phyloP scores from a whole-genome alignment of 139 green algal genomes.

The Chlorella sp. region DNA sequence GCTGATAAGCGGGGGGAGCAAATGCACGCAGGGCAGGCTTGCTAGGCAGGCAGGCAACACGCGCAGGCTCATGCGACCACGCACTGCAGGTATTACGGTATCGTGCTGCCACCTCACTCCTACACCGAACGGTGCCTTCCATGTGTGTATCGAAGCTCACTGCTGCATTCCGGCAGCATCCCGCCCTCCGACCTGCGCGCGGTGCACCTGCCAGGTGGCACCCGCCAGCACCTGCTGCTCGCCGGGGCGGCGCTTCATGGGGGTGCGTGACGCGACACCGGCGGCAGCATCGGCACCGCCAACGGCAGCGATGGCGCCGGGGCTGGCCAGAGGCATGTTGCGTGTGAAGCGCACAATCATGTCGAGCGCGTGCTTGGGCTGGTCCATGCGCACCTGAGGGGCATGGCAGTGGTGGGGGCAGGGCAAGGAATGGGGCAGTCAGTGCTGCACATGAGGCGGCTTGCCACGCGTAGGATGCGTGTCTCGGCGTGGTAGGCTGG shows the following conservation, averaged over 20 bases:
- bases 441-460: too few species aligned
- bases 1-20: too few species aligned
- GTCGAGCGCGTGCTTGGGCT: constrained; percentile 64
- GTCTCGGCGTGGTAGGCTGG: too few species aligned
- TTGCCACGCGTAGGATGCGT: too few species aligned
- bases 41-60: too few species aligned
- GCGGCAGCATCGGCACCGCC: not conserved
- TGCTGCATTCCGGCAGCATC: not conserved
- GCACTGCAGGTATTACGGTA: too few species aligned
- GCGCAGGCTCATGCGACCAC: too few species aligned
- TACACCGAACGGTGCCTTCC: too few species aligned
- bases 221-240: constrained; percentile 1
- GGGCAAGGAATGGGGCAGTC: not conserved
- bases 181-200: not conserved
- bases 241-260: not conserved
- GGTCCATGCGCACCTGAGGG: constrained; percentile 83
- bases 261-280: not conserved
- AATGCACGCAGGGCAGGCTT: too few species aligned
- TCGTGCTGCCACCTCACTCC: too few species aligned
- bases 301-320: not conserved
- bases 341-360: constrained; percentile 81
- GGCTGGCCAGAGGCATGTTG: constrained; percentile 29
- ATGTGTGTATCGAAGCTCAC: too few species aligned
- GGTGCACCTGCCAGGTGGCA: constrained; percentile 12
- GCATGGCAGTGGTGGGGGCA: not conserved